A percentile compares a stretch with the other conserved stretches of the same genome.
Evolutionary conservation across 805 yeast genomes (phyloP).

Genomic region (Millerago galiae): DNA sequence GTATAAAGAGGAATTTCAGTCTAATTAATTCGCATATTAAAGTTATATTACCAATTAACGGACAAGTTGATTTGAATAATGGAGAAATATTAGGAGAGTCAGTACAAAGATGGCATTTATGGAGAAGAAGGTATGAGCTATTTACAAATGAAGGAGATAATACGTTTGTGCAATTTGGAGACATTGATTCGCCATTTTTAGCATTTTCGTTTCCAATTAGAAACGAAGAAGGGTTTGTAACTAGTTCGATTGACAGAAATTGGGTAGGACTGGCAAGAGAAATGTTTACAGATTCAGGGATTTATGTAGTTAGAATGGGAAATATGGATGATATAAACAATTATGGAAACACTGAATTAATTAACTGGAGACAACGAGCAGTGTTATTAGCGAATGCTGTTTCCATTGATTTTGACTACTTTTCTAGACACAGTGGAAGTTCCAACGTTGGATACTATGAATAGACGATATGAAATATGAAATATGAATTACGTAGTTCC

Average conservation of each 20-base stretch:
- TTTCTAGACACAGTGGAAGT: slow-evolving; percentile 76
- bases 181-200: slow-evolving; percentile 79
- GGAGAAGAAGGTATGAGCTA: slow-evolving; percentile 85
- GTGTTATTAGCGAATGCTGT: slow-evolving; percentile 82
- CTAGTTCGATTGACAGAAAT: slow-evolving; percentile 81
- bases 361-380: slow-evolving; percentile 80
- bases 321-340: slow-evolving; percentile 45
- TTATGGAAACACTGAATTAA: slow-evolving; percentile 31
- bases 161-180: slow-evolving; percentile 70
- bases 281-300: slow-evolving; percentile 90
- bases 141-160: slow-evolving; percentile 32
- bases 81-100: slow-evolving; percentile 64
- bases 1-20: slow-evolving; percentile 77
- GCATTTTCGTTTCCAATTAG: slow-evolving; percentile 79
- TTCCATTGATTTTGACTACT: slow-evolving; percentile 92
- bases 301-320: slow-evolving; percentile 74
- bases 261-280: slow-evolving; percentile 96
- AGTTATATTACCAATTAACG: slow-evolving; percentile 28
- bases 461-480: too few relatives aligned
- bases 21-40: slow-evolving; percentile 85
- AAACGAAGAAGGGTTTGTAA: slow-evolving; percentile 49
- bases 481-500: too few relatives aligned
- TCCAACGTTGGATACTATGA: slow-evolving; percentile 16
- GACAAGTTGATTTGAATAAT: slow-evolving; percentile 20
- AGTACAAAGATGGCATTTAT: slow-evolving; percentile 89